Evolutionary conservation across 2,329 filamentous ascomycete species (phyloP), one percentile per base, ranked within the genome.

Genomic region (Raffaelea ambrosiae): DNA sequence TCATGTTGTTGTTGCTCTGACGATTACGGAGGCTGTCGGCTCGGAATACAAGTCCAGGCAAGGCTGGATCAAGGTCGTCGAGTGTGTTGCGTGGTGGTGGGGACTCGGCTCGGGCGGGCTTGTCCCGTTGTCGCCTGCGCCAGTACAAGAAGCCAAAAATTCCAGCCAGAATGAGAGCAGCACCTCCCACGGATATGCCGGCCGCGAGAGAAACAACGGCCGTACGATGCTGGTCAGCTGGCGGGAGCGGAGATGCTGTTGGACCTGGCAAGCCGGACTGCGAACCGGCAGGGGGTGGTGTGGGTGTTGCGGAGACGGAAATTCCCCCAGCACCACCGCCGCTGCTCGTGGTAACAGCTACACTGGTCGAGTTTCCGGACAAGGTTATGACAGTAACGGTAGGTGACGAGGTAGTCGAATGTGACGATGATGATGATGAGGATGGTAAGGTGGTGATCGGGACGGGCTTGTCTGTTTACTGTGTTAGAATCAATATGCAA

Each of bases 81-180:
- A 50, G 49, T 23, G 33, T 29, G 5, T 48, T 44, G 2, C 49
- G 52, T 3, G 52, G 54, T 10, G 52, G 54, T 10, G 54, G 54
- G 3, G 54, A 49, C 33, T 55, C 54, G 26, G 54, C 54, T 2
- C 46, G 44, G 0, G 52, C 44, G 3, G 20, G 38, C 2, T 38
- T 14, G 3, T 42, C 41, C 3, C 21, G 41, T 11, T 40, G 41
- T 3, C 46, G 44, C 7, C 42, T 45, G 4, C 52, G 51, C 52
- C 50, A 54, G 13, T 51, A 2, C 9, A 48, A 29, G 11, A 22
- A 45, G 1, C 44, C 52, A 2, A 48, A 19, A 2, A 48, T 40
- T 3, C 33, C 40, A 0, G 44, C 50, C 3, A 48, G 20, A 2
- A 48, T 16, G 2, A 52, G 18, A 2, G 43, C 42, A 1, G 41